phyloP scores from a whole-genome alignment of 108 stramenopile genomes.

The Seminavis robusta region DNA sequence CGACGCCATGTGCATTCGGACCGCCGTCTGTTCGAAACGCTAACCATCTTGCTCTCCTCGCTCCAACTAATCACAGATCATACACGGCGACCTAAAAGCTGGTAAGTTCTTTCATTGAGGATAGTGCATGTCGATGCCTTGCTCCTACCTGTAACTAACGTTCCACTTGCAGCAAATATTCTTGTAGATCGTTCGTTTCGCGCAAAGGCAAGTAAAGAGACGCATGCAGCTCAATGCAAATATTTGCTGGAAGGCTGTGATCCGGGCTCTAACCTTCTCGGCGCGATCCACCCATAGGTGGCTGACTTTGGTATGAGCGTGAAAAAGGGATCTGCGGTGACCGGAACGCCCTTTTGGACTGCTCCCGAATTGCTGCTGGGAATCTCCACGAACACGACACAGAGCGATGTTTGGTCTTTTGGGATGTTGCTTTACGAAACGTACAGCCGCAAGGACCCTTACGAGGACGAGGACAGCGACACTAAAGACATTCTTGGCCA shows the following conservation, averaged over 20 bases:
- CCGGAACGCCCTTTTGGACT: slow-evolving; percentile 93
- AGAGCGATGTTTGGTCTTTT: slow-evolving; percentile 46
- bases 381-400: slow-evolving; percentile 27
- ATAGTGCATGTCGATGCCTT: too few relatives aligned
- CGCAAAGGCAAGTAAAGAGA: too few relatives aligned
- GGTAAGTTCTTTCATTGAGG: too few relatives aligned
- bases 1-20: too few relatives aligned
- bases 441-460: slow-evolving; percentile 36
- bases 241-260: slow-evolving; percentile 28
- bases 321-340: slow-evolving; percentile 31
- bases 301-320: slow-evolving; percentile 43
- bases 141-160: too few relatives aligned
- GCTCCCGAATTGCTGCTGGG: slow-evolving; percentile 62
- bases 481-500: slow-evolving; percentile 10
- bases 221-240: too few relatives aligned
- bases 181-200: too few relatives aligned
- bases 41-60: too few relatives aligned
- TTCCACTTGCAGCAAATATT: too few relatives aligned
- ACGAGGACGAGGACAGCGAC: slow-evolving; percentile 23
- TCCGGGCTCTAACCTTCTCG: slow-evolving; percentile 41
- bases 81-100: too few relatives aligned
- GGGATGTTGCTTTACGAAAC: slow-evolving; percentile 45
- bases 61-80: too few relatives aligned
- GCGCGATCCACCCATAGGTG: slow-evolving; percentile 31
- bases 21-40: too few relatives aligned